Evolutionary conservation across 2,329 filamentous ascomycete species (phyloP).

Genomic region (Exophiala phaeomuriformis): DNA sequence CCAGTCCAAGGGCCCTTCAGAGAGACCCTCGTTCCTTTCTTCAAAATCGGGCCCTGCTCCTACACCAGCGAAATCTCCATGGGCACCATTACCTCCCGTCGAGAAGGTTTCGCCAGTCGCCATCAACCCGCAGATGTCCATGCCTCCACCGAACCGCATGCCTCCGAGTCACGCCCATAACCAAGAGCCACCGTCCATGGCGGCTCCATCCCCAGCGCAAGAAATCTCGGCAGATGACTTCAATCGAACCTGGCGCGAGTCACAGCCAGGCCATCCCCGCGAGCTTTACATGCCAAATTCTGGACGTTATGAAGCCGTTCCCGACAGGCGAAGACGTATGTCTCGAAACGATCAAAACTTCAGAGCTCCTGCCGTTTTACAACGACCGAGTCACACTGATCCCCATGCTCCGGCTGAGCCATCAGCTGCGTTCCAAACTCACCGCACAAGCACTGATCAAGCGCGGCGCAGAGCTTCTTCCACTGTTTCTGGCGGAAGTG

Average conservation of each 20-base stretch:
- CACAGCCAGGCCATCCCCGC: slow-evolving; percentile 53
- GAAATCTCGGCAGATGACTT: slow-evolving; percentile 95
- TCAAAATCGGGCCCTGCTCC: slow-evolving; percentile 42
- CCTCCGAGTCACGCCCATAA: slow-evolving; percentile 50
- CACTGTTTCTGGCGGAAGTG: slow-evolving; percentile 81
- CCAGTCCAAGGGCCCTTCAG: slow-evolving; percentile 27
- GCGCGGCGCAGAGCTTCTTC: slow-evolving; percentile 78
- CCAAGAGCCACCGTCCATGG: slow-evolving; percentile 63
- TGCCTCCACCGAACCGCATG: slow-evolving; percentile 43
- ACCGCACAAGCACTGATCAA: slow-evolving; percentile 58
- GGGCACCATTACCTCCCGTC: slow-evolving; percentile 78
- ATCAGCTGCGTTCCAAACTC: slow-evolving; percentile 78
- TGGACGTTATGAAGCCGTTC: slow-evolving; percentile 82
- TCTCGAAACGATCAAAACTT: slow-evolving; percentile 59
- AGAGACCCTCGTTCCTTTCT: slow-evolving; percentile 44
- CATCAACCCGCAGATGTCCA: slow-evolving; percentile 47
- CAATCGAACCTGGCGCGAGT: slow-evolving; percentile 75
- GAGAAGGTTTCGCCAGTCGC: slow-evolving; percentile 67
- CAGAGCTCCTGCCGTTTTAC: slow-evolving; percentile 70
- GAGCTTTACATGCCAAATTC: slow-evolving; percentile 95
- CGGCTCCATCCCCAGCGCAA: slow-evolving; percentile 57
- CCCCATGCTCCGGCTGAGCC: slow-evolving; percentile 65
- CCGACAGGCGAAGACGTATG: slow-evolving; percentile 63
- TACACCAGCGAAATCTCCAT: slow-evolving; percentile 77
- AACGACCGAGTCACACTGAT: slow-evolving; percentile 60